A percentile compares a stretch with the other conserved stretches of the same genome.
These are phyloP conservation scores for Amanita exitialis DNA, from an alignment of 768 basidiomycete genomes.

Conservation along the genomic window DNA sequence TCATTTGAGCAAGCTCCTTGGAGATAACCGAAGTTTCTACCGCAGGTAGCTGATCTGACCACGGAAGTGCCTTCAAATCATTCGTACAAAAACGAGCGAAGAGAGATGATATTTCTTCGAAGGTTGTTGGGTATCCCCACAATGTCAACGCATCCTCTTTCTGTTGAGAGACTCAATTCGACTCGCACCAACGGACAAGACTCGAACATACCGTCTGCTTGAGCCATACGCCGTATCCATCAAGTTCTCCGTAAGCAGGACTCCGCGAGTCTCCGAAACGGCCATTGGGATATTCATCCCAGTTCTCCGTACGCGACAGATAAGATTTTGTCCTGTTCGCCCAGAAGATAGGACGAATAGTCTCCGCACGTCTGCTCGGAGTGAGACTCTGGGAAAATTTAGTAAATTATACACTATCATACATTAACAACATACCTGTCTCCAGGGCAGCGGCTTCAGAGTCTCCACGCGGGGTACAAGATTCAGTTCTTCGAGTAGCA, in stretches of 20 bases:
- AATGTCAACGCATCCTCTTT: conserved; percentile 79
- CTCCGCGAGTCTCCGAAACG: conserved; percentile 96
- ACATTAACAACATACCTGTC: conserved; percentile 52
- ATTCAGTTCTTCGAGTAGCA: conserved; percentile 88
- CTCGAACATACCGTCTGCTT: conserved; percentile 64
- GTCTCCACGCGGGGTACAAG: conserved; percentile 84
- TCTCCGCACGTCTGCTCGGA: conserved; percentile 82
- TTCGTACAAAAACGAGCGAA: conserved; percentile 80
- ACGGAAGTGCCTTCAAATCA: conserved; percentile 73
- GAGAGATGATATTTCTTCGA: conserved; percentile 57
- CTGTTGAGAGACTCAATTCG: conserved; percentile 28
- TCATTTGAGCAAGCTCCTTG: conserved; percentile 71
- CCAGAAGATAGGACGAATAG: conserved; percentile 98
- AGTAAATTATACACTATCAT: conserved; percentile 1
- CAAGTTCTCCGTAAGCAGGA: conserved; percentile 96
- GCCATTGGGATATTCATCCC: conserved; percentile 99
- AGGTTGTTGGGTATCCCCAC: conserved; percentile 74
- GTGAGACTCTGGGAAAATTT: conserved; percentile 64
- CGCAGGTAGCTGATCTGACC: conserved; percentile 88
- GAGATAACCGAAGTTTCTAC: conserved; percentile 79
- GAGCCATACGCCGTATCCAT: conserved; percentile 91
- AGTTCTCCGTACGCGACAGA: conserved; percentile 91
- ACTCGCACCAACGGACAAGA: not conserved
- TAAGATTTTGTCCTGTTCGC: conserved; percentile 95
- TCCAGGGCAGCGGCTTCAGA: conserved; percentile 94